Evolutionary conservation across 176 grass and related monocot species (phyloP).

Genomic region (Alopecurus myosuroides): DNA sequence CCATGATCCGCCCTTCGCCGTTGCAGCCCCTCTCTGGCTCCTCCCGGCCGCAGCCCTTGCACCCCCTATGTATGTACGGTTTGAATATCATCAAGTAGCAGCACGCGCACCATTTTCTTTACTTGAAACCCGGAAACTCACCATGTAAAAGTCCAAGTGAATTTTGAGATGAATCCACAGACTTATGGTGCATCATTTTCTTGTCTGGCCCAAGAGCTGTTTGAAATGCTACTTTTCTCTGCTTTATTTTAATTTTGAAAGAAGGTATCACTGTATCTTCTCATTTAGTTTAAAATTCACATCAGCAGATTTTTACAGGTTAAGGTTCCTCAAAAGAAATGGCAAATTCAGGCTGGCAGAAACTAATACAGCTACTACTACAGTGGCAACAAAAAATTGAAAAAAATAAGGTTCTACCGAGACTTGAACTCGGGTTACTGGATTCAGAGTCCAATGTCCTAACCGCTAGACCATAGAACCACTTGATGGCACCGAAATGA

Average conservation of each 20-base stretch:
- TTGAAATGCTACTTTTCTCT: background rate
- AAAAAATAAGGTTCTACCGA: slow-evolving; percentile 43
- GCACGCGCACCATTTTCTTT: background rate
- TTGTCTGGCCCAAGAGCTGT: background rate
- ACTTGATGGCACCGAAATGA: fast-evolving
- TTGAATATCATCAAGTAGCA: background rate
- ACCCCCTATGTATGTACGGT: slow-evolving; percentile 29
- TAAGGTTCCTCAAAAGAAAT: background rate
- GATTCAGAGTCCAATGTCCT: slow-evolving; percentile 82
- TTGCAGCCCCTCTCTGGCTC: slow-evolving; percentile 79
- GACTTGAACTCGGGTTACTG: slow-evolving; percentile 74
- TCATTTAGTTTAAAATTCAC: background rate
- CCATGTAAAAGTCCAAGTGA: background rate
- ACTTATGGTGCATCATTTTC: background rate
- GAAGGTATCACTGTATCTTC: too few species aligned
- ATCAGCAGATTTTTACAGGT: background rate
- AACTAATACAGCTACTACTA: background rate
- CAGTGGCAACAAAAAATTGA: background rate
- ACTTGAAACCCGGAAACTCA: background rate
- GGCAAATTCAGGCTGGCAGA: background rate
- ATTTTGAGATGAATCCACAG: background rate
- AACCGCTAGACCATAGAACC: slow-evolving; percentile 76
- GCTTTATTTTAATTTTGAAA: too few species aligned
- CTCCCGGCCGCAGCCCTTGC: slow-evolving; percentile 64
- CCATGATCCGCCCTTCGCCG: slow-evolving; percentile 87